Conservation (phyloP, 2,329 filamentous ascomycete genomes). For the Allantophomopsis lycopodina region DNA sequence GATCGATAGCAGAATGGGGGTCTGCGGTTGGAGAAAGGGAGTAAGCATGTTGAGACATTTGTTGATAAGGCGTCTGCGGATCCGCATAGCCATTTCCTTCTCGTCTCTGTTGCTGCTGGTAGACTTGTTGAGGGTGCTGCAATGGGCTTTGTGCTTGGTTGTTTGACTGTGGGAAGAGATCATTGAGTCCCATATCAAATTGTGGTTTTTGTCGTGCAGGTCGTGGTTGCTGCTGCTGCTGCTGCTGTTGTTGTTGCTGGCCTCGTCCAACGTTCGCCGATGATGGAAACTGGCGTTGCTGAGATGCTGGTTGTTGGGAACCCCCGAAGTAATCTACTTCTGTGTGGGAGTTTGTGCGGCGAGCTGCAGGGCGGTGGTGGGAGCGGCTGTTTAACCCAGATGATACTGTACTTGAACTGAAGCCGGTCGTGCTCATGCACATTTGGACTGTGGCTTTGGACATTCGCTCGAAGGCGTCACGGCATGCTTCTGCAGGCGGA, state of each 20-base stretch:
- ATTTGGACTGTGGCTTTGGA: conserved; percentile 92
- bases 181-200: conserved; percentile 19
- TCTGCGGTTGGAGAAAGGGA: conserved; percentile 10
- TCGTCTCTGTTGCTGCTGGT: too few species aligned
- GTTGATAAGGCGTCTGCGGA: conserved; percentile 2
- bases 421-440: conserved; percentile 61
- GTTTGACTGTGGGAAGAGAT: conserved; percentile 9
- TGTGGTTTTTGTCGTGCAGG: conserved; percentile 12
- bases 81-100: neutral
- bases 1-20: conserved; percentile 13
- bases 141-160: neutral
- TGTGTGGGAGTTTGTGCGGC: neutral
- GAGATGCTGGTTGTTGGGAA: conserved; percentile 7
- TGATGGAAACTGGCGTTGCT: conserved; percentile 3
- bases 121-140: neutral
- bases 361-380: neutral
- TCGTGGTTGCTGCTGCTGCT: conserved; percentile 6
- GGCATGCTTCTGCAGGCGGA: conserved; percentile 84
- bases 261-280: neutral
- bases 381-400: conserved; percentile 1
- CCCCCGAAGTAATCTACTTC: neutral
- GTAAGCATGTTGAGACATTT: conserved; percentile 8
- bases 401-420: conserved; percentile 10
- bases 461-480: conserved; percentile 89
- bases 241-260: conserved; percentile 5